phyloP scores from a whole-genome alignment of 805 yeast species.

The Metschnikowia lunata region DNA sequence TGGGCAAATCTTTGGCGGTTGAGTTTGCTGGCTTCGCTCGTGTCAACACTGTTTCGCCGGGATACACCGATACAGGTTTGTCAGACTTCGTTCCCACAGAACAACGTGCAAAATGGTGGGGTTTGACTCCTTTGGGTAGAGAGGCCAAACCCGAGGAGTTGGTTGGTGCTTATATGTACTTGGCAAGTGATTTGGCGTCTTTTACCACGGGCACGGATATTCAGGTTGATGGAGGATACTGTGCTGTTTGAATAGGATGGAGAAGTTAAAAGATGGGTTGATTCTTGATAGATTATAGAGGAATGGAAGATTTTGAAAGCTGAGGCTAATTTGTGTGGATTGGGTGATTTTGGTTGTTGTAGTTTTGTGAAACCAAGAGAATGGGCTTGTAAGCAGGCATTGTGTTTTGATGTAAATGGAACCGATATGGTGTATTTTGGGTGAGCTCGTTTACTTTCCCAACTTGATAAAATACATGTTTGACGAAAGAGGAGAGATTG shows the following conservation, averaged over 20 bases:
- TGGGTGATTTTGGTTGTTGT: too few species aligned
- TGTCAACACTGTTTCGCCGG: slow-evolving; percentile 21
- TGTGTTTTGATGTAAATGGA: too few species aligned
- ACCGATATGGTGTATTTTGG: too few species aligned
- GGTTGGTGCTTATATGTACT: slow-evolving; percentile 22
- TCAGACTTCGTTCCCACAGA: slow-evolving; percentile 19
- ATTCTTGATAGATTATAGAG: neutral
- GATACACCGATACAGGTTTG: slow-evolving; percentile 20
- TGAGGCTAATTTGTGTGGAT: too few species aligned
- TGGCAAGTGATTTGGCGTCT: slow-evolving; percentile 22
- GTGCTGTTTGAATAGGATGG: slow-evolving; percentile 10
- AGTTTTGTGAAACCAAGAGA: too few species aligned
- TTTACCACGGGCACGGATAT: slow-evolving; percentile 22
- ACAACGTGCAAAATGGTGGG: slow-evolving; percentile 22
- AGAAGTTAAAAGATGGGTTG: neutral
- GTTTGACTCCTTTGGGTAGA: slow-evolving; percentile 21
- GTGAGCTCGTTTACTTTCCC: too few species aligned
- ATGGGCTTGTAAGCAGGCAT: too few species aligned
- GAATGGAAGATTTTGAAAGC: neutral
- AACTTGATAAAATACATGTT: too few species aligned
- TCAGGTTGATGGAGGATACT: slow-evolving; percentile 22
- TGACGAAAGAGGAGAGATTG: too few species aligned
- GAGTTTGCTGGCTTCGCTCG: slow-evolving; percentile 21
- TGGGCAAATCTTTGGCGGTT: slow-evolving; percentile 21
- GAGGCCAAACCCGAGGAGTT: slow-evolving; percentile 21